Base-by-base conservation (phyloP, 1,284 basidiomycete genomes). In the Irpex rosettiformis region DNA sequence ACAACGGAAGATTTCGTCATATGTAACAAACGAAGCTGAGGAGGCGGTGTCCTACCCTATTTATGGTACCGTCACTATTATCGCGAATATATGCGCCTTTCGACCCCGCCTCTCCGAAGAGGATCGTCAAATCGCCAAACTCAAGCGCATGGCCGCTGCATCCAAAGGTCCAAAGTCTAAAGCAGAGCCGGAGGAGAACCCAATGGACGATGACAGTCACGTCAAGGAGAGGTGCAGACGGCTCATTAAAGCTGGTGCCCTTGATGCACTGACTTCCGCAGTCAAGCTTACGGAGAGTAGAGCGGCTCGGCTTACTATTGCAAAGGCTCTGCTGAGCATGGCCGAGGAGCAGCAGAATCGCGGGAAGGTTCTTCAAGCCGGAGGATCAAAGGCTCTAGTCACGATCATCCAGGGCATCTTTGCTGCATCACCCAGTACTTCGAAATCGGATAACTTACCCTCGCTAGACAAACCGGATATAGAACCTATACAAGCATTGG, bases 401-500 rank as follows among this genome's bases (percentile, higher is more conserved):
- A 75, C 75, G 3, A 81, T 96, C 54, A 86, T 93, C 67, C 67
- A 76, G 58, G 66, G 69, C 5, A 63, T 72, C 6, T 65, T 73
- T 4, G 59, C 70, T 3, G 59, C 71, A 2, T 63, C 68, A 24
- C 58, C 63, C 21, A 30, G 63, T 10, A 65, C 72, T 0, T 54
- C 65, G 16, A 67, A 67, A 52, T 30, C 63, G 28, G 53, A 59
- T 6, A 64, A 65, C 29, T 60, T 61, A 24, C 65, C 67, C 24
- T 68, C 69, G 42, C 64, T 82, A 33, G 79, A 83, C 55, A 65
- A 72, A n/a, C 68, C 75, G 3, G 80, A 83, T 58, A 76, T 96
- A 5, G 77, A 84, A 10, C 80, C 93, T 0, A 81, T 93, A 28
- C 96, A 98, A 71, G 95, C 94, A 0, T 77, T 98, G 13, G 92